Conservation (phyloP, 108 stramenopile genomes). For the Pelagomonas calceolata region DNA sequence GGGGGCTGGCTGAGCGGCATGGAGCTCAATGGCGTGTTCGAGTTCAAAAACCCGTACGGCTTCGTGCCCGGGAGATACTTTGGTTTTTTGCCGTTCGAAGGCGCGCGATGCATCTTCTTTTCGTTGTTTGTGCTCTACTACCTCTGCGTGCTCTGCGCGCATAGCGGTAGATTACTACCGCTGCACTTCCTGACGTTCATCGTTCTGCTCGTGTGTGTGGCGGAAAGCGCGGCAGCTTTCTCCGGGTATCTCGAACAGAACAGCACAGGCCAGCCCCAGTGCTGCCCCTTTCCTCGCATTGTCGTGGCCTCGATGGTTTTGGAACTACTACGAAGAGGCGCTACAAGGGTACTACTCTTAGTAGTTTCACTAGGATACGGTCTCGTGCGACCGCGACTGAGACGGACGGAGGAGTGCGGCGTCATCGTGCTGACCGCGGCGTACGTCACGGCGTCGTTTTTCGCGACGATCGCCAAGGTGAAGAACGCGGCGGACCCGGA, state of each 20-base stretch:
- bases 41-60: constrained; percentile 25
- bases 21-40: constrained; percentile 2
- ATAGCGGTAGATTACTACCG: constrained; percentile 16
- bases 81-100: constrained; percentile 27
- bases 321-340: constrained; percentile 18
- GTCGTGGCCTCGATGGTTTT: constrained; percentile 25
- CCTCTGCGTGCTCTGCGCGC: constrained; percentile 5
- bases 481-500: background rate
- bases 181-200: constrained; percentile 24
- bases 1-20: background rate
- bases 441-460: background rate
- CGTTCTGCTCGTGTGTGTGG: constrained; percentile 15
- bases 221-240: constrained; percentile 18
- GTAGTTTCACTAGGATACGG: constrained; percentile 28
- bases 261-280: constrained; percentile 18
- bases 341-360: constrained; percentile 19
- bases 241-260: constrained; percentile 24
- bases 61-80: constrained; percentile 22
- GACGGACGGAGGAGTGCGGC: background rate
- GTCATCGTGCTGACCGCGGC: background rate
- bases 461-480: background rate
- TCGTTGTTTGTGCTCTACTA: constrained; percentile 8
- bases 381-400: constrained; percentile 14
- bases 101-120: constrained; percentile 12
- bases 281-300: constrained; percentile 23